Evolutionary conservation across 805 yeast genomes (phyloP).

Genomic region (Tanozyma kutaoensis): DNA sequence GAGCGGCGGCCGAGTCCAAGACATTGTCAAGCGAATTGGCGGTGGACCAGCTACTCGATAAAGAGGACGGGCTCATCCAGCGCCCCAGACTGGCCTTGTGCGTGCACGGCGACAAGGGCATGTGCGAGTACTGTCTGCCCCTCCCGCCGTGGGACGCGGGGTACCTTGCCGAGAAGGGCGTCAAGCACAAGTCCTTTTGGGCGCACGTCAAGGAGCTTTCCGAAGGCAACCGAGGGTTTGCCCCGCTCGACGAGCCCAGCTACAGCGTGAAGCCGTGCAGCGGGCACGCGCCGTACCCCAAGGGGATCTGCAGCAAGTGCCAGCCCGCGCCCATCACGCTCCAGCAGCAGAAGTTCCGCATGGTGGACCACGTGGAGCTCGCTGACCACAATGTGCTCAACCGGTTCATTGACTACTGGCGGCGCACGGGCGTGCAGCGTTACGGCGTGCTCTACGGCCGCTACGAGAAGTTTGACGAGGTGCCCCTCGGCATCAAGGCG

Average conservation of each 20-base stretch:
- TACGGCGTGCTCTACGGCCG: slow-evolving; percentile 76
- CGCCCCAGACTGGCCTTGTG: slow-evolving; percentile 55
- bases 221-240: slow-evolving; percentile 52
- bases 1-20: neutral
- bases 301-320: slow-evolving; percentile 89
- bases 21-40: slow-evolving; percentile 32
- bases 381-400: slow-evolving; percentile 62
- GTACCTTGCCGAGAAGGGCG: slow-evolving; percentile 59
- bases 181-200: slow-evolving; percentile 83
- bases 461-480: slow-evolving; percentile 65
- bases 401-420: slow-evolving; percentile 83
- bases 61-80: slow-evolving; percentile 57
- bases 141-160: slow-evolving; percentile 87
- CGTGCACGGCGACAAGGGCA: slow-evolving; percentile 83
- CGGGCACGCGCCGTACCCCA: slow-evolving; percentile 92
- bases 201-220: slow-evolving; percentile 66
- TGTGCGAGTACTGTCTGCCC: slow-evolving; percentile 97
- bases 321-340: slow-evolving; percentile 93
- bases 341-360: slow-evolving; percentile 79
- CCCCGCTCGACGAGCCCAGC: slow-evolving; percentile 65
- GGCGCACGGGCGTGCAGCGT: slow-evolving; percentile 77
- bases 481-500: slow-evolving; percentile 89
- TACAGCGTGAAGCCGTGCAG: slow-evolving; percentile 47
- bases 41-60: slow-evolving; percentile 56
- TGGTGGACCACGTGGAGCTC: slow-evolving; percentile 97